Conservation (phyloP, 345 rosid genomes). For the Gossypium rotundifolium region DNA sequence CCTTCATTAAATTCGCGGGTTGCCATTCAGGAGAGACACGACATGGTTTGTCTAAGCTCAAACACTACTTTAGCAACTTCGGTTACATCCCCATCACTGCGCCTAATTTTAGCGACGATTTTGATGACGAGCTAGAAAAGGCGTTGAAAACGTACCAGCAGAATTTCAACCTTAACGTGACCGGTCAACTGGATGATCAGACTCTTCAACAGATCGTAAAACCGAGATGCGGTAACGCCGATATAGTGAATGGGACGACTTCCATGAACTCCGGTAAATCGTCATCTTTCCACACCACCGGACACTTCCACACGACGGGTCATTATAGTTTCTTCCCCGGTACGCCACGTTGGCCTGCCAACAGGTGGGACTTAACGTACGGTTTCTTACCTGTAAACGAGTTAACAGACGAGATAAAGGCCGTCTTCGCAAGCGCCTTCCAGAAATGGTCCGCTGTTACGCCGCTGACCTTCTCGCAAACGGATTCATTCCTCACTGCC, state of each 20-base stretch:
- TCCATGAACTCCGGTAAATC: conserved; percentile 60
- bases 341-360: conserved; percentile 56
- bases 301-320: conserved; percentile 41
- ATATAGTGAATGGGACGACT: conserved; percentile 72
- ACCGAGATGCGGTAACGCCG: conserved; percentile 89
- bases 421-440: conserved; percentile 67
- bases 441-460: conserved; percentile 63
- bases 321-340: conserved; percentile 71
- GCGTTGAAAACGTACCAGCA: conserved; percentile 66
- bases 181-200: conserved; percentile 62
- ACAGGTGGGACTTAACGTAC: conserved; percentile 48
- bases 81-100: conserved; percentile 50
- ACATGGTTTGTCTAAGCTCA: conserved; percentile 59
- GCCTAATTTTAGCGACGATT: conserved; percentile 57
- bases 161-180: conserved; percentile 60
- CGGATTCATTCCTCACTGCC: conserved; percentile 22
- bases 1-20: conserved; percentile 52
- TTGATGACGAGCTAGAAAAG: conserved; percentile 48
- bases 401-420: conserved; percentile 37
- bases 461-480: conserved; percentile 51
- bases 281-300: conserved; percentile 13
- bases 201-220: conserved; percentile 51
- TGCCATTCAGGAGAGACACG: conserved; percentile 50
- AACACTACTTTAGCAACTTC: conserved; percentile 65
- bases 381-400: conserved; percentile 45